Conservation (phyloP, 768 basidiomycete species). For the Naganishia antarctica region DNA sequence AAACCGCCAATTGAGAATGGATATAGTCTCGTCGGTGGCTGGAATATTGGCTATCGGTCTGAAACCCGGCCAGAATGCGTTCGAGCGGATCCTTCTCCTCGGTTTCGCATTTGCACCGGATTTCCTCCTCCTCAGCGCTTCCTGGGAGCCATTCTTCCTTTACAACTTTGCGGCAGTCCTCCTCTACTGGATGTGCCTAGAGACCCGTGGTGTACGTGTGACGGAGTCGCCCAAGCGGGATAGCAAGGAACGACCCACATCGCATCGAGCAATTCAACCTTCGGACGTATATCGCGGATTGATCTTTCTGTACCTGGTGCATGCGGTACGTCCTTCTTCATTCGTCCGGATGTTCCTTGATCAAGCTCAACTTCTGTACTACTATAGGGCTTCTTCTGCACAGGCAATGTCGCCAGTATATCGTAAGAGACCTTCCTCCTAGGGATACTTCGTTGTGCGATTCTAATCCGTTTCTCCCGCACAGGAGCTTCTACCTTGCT, state of each 20-base stretch:
- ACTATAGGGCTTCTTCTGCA: conserved; percentile 18
- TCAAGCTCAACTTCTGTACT: neutral
- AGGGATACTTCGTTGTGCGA: neutral
- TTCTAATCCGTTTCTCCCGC: neutral
- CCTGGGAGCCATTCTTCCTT: conserved; percentile 75
- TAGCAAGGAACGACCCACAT: neutral
- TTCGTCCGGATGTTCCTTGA: conserved; percentile 64
- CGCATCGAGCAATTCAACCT: neutral
- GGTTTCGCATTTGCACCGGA: conserved; percentile 67
- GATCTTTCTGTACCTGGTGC: conserved; percentile 80
- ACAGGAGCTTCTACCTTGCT: conserved; percentile 74
- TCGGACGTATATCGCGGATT: conserved; percentile 52
- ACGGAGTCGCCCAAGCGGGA: neutral
- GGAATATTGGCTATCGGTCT: conserved; percentile 31
- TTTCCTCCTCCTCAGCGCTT: conserved; percentile 75
- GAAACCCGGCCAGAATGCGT: conserved; percentile 26
- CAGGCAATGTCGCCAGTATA: conserved; percentile 69
- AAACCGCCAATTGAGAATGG: neutral
- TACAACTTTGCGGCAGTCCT: conserved; percentile 63
- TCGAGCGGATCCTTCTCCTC: conserved; percentile 51
- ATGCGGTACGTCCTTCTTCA: conserved; percentile 69
- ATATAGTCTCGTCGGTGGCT: neutral
- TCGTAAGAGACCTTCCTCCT: conserved; percentile 52
- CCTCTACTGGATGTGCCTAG: conserved; percentile 65
- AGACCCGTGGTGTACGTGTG: conserved; percentile 44